Percentiles rank a stretch among this genome's conserved stretches.
phyloP scores from a whole-genome alignment of 2,329 filamentous ascomycete genomes.

The Tympanopsis confertula region DNA sequence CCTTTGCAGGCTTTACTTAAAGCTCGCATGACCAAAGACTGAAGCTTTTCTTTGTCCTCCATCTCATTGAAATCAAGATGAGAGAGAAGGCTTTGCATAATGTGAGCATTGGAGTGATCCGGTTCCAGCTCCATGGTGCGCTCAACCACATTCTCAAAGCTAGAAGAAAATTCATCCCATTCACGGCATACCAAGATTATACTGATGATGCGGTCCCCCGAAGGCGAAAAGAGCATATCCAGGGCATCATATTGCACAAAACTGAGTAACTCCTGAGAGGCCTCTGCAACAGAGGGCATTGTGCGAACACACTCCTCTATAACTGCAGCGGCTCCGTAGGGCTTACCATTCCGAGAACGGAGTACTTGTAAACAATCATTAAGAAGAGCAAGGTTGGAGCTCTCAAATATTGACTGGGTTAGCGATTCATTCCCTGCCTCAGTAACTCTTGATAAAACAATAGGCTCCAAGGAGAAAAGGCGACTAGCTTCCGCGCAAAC shows the following conservation, averaged over 20 bases:
- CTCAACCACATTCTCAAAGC: conserved; percentile 20
- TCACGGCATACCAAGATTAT: conserved; percentile 30
- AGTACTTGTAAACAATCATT: conserved; percentile 33
- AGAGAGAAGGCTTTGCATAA: conserved; percentile 23
- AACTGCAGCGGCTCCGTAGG: conserved; percentile 45
- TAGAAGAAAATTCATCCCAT: conserved; percentile 19
- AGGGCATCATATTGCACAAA: conserved; percentile 36
- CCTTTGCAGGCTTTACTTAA: conserved; percentile 20
- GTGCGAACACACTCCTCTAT: conserved; percentile 33
- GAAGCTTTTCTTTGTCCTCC: conserved; percentile 17
- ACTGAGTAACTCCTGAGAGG: conserved; percentile 20
- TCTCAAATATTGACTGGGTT: conserved; percentile 19
- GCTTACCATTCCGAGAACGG: conserved; percentile 45
- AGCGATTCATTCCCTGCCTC: neutral
- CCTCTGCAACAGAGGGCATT: conserved; percentile 22
- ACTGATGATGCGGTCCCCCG: conserved; percentile 35
- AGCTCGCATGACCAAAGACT: conserved; percentile 18
- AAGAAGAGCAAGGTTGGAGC: conserved; percentile 23
- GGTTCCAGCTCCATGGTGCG: conserved; percentile 17
- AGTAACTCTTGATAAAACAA: neutral
- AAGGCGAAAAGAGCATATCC: conserved; percentile 38
- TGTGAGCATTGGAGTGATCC: conserved; percentile 16
- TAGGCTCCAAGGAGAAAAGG: conserved; percentile 26
- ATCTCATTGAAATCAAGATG: conserved; percentile 21
- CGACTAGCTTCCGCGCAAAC: conserved; percentile 35